A percentile compares a stretch with the other conserved stretches of the same genome.
These are phyloP conservation scores for Sindora glabra DNA, from an alignment of 306 rosid species.

Conservation along the genomic window DNA sequence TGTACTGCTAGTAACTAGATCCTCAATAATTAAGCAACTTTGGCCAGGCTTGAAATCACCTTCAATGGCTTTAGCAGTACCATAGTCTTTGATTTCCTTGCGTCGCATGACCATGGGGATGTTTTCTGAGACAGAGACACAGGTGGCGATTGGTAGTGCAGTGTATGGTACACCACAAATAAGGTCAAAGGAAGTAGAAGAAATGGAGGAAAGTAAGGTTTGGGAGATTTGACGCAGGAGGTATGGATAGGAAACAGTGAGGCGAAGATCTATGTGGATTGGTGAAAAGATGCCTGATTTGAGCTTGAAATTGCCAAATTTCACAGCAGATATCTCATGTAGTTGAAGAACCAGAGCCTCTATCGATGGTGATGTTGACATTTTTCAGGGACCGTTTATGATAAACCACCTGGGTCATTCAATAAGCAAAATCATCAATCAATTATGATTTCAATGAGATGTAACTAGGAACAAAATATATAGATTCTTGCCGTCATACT, in stretches of 20 bases:
- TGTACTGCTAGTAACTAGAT: conserved; percentile 79
- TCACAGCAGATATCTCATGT: conserved; percentile 84
- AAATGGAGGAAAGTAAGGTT: conserved; percentile 55
- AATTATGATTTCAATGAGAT: no score
- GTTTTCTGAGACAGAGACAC: conserved; percentile 40
- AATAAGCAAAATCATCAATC: no score
- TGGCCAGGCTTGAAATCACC: conserved; percentile 49
- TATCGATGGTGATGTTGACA: conserved; percentile 35
- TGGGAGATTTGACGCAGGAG: conserved; percentile 71
- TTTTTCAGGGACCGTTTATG: no score
- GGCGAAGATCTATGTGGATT: conserved; percentile 83
- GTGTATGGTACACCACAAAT: conserved; percentile 91
- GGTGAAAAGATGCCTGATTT: conserved; percentile 91
- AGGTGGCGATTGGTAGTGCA: conserved; percentile 87
- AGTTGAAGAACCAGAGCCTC: conserved; percentile 72
- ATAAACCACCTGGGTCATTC: no score
- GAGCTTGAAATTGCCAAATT: conserved; percentile 87
- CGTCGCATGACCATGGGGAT: conserved; percentile 91
- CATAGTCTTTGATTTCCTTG: conserved; percentile 89
- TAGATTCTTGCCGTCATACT: no score
- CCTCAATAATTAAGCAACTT: conserved; percentile 70
- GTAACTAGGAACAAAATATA: no score
- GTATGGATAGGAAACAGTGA: conserved; percentile 74
- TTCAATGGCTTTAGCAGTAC: conserved; percentile 79
- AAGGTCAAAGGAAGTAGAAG: conserved; percentile 52